These are phyloP conservation scores for Alternaria arborescens DNA, from an alignment of 2,329 filamentous ascomycete genomes.

Conservation along the genomic window DNA sequence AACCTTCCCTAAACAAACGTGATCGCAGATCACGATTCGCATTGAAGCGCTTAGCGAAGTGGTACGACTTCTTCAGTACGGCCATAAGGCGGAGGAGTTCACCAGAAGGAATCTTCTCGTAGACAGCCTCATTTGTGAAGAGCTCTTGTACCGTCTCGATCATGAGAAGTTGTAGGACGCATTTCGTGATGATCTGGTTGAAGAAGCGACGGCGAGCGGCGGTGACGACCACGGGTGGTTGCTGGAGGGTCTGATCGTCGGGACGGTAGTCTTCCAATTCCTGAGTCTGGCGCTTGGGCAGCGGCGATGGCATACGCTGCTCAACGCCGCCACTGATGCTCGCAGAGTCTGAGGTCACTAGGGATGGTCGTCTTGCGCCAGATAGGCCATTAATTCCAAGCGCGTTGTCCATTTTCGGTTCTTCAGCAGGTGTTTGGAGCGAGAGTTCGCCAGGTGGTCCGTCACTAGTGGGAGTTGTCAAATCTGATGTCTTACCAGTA, in stretches of 20 bases:
- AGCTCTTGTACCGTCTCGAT: conserved; percentile 99
- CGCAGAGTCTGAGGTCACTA: conserved; percentile 42
- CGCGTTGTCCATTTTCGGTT: conserved; percentile 48
- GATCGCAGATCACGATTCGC: conserved; percentile 95
- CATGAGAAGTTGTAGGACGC: conserved; percentile 96
- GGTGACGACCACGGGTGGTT: conserved; percentile 90
- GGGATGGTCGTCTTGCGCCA: conserved; percentile 37
- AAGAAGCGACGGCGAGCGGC: conserved; percentile 94
- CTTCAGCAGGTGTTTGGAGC: conserved; percentile 44
- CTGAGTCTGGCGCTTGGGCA: conserved; percentile 49
- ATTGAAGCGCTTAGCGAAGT: conserved; percentile 97
- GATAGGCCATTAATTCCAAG: conserved; percentile 56
- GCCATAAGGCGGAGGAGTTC: conserved; percentile 93
- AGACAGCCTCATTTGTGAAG: conserved; percentile 96
- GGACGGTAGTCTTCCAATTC: conserved; percentile 88
- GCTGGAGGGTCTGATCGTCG: conserved; percentile 70
- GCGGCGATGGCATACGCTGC: conserved; percentile 43
- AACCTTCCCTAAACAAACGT: conserved; percentile 94
- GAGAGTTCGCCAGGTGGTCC: conserved; percentile 45
- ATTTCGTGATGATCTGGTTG: conserved; percentile 99
- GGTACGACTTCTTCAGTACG: conserved; percentile 92
- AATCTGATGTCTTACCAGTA: conserved; percentile 43
- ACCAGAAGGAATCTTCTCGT: conserved; percentile 86
- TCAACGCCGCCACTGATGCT: conserved; percentile 27
- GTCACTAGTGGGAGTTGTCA: conserved; percentile 54